phyloP scores from a whole-genome alignment of 2,329 filamentous ascomycete genomes.

The Laburnicola sp. region DNA sequence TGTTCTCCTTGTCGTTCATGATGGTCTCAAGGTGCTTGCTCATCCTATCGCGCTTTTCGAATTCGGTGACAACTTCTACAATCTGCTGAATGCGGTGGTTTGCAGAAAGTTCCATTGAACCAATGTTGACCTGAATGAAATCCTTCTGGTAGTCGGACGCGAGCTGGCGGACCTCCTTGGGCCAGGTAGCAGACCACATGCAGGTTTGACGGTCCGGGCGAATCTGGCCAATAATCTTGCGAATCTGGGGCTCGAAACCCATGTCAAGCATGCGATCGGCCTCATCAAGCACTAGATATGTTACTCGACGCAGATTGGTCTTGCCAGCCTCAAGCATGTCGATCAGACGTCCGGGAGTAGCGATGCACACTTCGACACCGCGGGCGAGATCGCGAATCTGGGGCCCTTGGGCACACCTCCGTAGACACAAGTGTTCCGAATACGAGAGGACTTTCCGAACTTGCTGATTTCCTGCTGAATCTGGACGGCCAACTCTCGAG shows the following conservation, averaged over 20 bases:
- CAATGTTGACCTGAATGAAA: slow-evolving; percentile 99
- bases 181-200: slow-evolving; percentile 99
- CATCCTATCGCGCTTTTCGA: slow-evolving; percentile 97
- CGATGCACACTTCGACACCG: slow-evolving; percentile 98
- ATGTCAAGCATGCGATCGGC: slow-evolving; percentile 99
- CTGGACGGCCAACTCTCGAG: slow-evolving; percentile 96
- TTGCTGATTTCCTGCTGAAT: slow-evolving; percentile 99
- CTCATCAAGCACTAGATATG: slow-evolving; percentile 97
- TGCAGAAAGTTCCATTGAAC: slow-evolving; percentile 91
- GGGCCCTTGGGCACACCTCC: slow-evolving; percentile 96
- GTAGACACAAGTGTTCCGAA: slow-evolving; percentile 98
- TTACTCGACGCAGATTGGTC: slow-evolving; percentile 96
- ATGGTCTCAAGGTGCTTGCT: slow-evolving; percentile 96
- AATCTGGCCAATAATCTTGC: slow-evolving; percentile 97
- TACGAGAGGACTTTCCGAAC: slow-evolving; percentile 96
- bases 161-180: slow-evolving; percentile 93
- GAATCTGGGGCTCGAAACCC: slow-evolving; percentile 99
- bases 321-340: slow-evolving; percentile 98
- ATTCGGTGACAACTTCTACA: slow-evolving; percentile 92
- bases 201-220: slow-evolving; percentile 97
- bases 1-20: slow-evolving; percentile 95
- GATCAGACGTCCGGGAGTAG: slow-evolving; percentile 94
- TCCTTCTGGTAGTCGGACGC: slow-evolving; percentile 89
- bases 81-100: slow-evolving; percentile 98
- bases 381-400: slow-evolving; percentile 94